A percentile compares a stretch with the other conserved stretches of the same genome.
These are phyloP conservation scores for Sherardia arvensis DNA, from an alignment of 257 asterid species.

Conservation along the genomic window DNA sequence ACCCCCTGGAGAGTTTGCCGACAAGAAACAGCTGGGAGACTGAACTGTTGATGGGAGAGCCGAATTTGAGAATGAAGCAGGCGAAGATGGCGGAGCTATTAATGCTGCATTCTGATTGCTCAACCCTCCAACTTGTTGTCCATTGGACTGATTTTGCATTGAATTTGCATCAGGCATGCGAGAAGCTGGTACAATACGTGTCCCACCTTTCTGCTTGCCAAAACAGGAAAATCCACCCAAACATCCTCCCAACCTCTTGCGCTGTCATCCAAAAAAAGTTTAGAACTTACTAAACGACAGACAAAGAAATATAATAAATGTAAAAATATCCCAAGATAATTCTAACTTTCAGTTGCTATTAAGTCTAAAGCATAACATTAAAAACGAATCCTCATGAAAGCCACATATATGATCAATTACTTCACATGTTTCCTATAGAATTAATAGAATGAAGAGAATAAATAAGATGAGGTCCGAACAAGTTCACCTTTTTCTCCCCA, in stretches of 20 bases:
- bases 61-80: slow-evolving; percentile 69
- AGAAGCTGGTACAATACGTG: slow-evolving; percentile 68
- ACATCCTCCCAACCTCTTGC: slow-evolving; percentile 83
- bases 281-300: slow-evolving; percentile 12
- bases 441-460: not conserved
- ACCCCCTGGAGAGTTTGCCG: slow-evolving; percentile 67
- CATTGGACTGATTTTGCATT: slow-evolving; percentile 44
- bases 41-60: slow-evolving; percentile 75
- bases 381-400: not conserved
- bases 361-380: not conserved
- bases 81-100: slow-evolving; percentile 81
- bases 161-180: slow-evolving; percentile 56
- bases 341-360: not conserved
- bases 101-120: slow-evolving; percentile 52
- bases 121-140: slow-evolving; percentile 57
- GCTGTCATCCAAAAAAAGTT: slow-evolving; percentile 32
- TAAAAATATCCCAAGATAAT: not conserved
- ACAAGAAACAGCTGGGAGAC: slow-evolving; percentile 66
- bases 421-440: not conserved
- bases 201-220: slow-evolving; percentile 72
- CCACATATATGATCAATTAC: not conserved
- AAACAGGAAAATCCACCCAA: slow-evolving; percentile 70
- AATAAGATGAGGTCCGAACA: not conserved
- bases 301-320: not conserved
- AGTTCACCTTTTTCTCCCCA: not conserved